These are phyloP conservation scores for Amanita pseudoporphyria DNA, from an alignment of 768 basidiomycete genomes.

Conservation along the genomic window DNA sequence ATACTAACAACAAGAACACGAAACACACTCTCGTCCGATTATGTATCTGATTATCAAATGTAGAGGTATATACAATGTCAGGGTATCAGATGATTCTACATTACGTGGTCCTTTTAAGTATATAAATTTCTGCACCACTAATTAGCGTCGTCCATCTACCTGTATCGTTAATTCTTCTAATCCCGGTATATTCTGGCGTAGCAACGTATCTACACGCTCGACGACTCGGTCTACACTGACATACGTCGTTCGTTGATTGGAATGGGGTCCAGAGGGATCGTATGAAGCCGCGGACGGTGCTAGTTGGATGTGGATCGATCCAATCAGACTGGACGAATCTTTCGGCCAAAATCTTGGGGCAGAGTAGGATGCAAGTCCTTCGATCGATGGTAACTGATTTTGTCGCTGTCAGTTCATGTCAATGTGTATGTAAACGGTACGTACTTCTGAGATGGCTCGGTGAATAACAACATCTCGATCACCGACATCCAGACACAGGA, in stretches of 20 bases:
- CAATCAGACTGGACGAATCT: constrained; percentile 76
- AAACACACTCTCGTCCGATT: neutral
- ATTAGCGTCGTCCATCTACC: constrained; percentile 39
- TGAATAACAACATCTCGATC: constrained; percentile 45
- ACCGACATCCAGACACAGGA: constrained; percentile 83
- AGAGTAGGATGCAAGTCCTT: constrained; percentile 76
- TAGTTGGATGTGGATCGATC: constrained; percentile 90
- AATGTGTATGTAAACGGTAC: constrained; percentile 11
- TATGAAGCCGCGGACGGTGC: constrained; percentile 45
- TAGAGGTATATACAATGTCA: neutral
- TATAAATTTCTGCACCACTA: neutral
- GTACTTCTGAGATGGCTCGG: constrained; percentile 54
- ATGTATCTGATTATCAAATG: neutral
- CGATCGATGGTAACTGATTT: constrained; percentile 59
- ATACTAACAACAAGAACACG: neutral
- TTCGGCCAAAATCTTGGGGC: constrained; percentile 93
- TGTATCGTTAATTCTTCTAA: constrained; percentile 90
- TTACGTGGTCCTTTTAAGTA: neutral
- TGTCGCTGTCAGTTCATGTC: neutral
- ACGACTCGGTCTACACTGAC: constrained; percentile 63
- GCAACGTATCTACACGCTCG: constrained; percentile 60
- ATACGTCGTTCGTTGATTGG: constrained; percentile 37
- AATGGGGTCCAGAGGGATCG: constrained; percentile 48
- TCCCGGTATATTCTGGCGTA: constrained; percentile 68
- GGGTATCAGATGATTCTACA: neutral